Conservation (phyloP, 2,329 filamentous ascomycete species). For the Epichloe aotearoae region DNA sequence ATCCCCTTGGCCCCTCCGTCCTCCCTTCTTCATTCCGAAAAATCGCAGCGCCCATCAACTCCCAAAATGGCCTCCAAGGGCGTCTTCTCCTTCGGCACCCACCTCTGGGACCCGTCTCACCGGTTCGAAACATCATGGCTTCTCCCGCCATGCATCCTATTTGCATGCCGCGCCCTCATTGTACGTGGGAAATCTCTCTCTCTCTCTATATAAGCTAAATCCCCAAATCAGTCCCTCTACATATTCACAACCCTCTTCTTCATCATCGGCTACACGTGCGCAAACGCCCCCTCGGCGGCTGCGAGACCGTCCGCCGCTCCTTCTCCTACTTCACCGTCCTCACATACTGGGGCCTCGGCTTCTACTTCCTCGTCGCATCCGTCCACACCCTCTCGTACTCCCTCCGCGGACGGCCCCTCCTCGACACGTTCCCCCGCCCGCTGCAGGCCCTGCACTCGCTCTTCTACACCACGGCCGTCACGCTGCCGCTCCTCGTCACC, state of each 20-base stretch:
- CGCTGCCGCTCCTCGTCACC: constrained; percentile 56
- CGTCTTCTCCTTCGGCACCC: constrained; percentile 26
- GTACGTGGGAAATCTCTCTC: constrained; percentile 21
- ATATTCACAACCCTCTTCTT: constrained; percentile 56
- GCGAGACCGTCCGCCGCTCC: constrained; percentile 32
- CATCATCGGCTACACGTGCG: constrained; percentile 52
- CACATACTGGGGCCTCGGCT: constrained; percentile 70
- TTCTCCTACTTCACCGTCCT: constrained; percentile 79
- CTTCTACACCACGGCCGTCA: constrained; percentile 49
- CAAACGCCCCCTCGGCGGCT: constrained; percentile 32
- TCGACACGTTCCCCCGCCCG: constrained; percentile 47
- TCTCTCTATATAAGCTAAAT: too few relatives aligned
- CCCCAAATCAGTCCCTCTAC: constrained; percentile 42
- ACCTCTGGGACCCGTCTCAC: constrained; percentile 41
- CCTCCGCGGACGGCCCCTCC: constrained; percentile 35
- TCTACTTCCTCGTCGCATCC: constrained; percentile 60
- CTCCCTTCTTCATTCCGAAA: too few relatives aligned
- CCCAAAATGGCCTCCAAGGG: neutral
- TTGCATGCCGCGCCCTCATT: constrained; percentile 40
- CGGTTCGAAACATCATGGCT: constrained; percentile 75
- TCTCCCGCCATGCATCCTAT: constrained; percentile 51
- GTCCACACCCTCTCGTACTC: constrained; percentile 59
- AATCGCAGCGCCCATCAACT: too few relatives aligned
- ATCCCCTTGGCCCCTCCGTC: too few relatives aligned
- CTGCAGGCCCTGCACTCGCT: constrained; percentile 53